Conservation (phyloP, 2,329 filamentous ascomycete genomes). For the Lojkania enalia region DNA sequence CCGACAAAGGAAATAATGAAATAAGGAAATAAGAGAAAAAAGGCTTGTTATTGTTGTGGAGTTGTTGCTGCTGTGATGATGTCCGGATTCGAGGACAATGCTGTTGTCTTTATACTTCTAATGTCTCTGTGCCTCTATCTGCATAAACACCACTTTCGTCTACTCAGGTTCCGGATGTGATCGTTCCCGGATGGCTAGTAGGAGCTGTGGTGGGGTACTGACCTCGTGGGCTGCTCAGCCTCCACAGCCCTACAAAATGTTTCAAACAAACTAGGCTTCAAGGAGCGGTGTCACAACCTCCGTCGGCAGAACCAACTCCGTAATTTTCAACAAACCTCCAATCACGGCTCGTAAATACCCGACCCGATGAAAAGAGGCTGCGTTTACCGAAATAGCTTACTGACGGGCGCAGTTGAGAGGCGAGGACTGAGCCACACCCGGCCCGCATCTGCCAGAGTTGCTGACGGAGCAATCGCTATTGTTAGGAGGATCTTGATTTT, state of each 20-base stretch:
- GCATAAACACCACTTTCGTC: not conserved
- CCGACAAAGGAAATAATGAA: conserved; percentile 6
- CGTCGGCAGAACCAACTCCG: too few species aligned
- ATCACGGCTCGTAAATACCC: too few species aligned
- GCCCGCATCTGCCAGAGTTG: too few species aligned
- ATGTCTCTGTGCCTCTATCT: not conserved
- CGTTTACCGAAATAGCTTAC: too few species aligned
- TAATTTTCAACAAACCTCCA: too few species aligned
- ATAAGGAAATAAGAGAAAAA: conserved; percentile 11
- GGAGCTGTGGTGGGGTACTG: conserved; percentile 7
- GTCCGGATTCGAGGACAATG: conserved; percentile 12
- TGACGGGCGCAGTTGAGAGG: too few species aligned
- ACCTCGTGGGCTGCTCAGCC: conserved; percentile 12
- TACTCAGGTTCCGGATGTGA: conserved; percentile 11
- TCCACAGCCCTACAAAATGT: conserved; percentile 10
- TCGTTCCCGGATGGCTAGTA: conserved; percentile 14
- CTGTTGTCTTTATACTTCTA: conserved; percentile 15
- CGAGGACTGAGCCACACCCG: too few species aligned
- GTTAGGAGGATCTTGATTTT: too few species aligned
- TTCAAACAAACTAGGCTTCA: too few species aligned
- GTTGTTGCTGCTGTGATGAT: conserved; percentile 24
- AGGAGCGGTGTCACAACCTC: too few species aligned
- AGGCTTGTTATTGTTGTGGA: conserved; percentile 6
- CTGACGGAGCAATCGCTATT: too few species aligned
- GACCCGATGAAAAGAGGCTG: too few species aligned